Conservation (phyloP, 768 basidiomycete genomes). For the Erythrobasidium yunnanense region DNA sequence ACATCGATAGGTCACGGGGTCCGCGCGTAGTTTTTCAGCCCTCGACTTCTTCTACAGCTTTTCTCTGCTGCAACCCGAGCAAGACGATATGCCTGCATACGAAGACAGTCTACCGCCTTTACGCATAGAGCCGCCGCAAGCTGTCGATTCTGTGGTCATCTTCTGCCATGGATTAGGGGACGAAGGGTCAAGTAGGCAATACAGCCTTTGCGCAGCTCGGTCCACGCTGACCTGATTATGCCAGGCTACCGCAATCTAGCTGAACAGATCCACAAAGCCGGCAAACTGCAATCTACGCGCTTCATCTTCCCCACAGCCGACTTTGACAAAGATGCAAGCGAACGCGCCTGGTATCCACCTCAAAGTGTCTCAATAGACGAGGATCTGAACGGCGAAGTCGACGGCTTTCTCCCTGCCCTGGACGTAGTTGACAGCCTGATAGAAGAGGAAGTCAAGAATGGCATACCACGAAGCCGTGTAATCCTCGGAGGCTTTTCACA, state of each 20-base stretch:
- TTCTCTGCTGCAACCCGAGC: background rate
- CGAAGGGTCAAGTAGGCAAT: constrained; percentile 8
- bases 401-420: background rate
- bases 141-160: background rate
- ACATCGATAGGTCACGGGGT: no score
- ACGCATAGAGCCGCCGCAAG: background rate
- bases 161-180: constrained; percentile 22
- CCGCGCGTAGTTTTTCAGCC: no score
- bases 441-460: constrained; percentile 4
- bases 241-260: constrained; percentile 21
- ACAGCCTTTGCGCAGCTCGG: background rate
- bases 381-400: background rate
- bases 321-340: constrained; percentile 9
- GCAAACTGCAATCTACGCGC: constrained; percentile 8
- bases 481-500: constrained; percentile 16
- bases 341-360: constrained; percentile 24
- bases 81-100: background rate
- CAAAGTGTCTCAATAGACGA: background rate
- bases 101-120: constrained; percentile 14
- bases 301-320: constrained; percentile 24
- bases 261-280: constrained; percentile 19
- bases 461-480: constrained; percentile 5
- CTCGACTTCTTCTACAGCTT: no score
- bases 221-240: background rate
- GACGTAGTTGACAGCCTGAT: constrained; percentile 1